Conservation (phyloP, 176 grass and related monocot species). For the Rhynchospora pubera region DNA sequence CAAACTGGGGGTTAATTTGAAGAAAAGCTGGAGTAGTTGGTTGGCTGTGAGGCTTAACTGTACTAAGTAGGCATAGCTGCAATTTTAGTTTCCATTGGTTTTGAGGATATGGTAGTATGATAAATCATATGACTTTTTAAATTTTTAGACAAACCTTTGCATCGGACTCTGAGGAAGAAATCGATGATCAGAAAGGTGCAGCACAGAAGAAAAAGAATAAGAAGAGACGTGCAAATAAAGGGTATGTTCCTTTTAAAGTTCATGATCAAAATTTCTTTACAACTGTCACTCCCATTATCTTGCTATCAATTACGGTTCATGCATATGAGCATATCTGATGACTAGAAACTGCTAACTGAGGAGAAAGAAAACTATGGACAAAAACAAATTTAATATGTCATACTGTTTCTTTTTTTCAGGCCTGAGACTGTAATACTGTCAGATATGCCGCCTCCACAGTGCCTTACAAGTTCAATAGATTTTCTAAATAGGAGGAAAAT, state of each 20-base stretch:
- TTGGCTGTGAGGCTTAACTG: not conserved
- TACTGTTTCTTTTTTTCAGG: constrained; percentile 38
- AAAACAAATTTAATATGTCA: not conserved
- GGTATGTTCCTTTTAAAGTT: constrained; percentile 36
- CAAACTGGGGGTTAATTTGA: not conserved
- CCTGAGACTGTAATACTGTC: constrained; percentile 71
- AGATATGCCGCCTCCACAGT: constrained; percentile 41
- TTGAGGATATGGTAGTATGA: constrained; percentile 5
- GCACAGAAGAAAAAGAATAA: constrained; percentile 59
- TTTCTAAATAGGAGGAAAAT: constrained; percentile 74
- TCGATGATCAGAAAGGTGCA: constrained; percentile 33
- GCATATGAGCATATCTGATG: not conserved
- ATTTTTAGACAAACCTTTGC: constrained; percentile 59
- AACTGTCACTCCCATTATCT: not conserved
- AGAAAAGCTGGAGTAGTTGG: not conserved
- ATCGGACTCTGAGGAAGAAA: constrained; percentile 88
- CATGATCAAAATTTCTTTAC: not conserved
- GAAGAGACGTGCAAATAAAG: constrained; percentile 37
- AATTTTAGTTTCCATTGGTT: not conserved
- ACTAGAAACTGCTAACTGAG: too few relatives aligned
- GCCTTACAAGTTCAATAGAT: constrained; percentile 48
- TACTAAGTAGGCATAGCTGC: not conserved
- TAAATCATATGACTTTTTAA: constrained; percentile 7
- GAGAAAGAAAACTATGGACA: not conserved
- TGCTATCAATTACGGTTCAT: not conserved